These are phyloP conservation scores for Macroventuria anomochaeta DNA, from an alignment of 2,329 filamentous ascomycete genomes.

Conservation along the genomic window DNA sequence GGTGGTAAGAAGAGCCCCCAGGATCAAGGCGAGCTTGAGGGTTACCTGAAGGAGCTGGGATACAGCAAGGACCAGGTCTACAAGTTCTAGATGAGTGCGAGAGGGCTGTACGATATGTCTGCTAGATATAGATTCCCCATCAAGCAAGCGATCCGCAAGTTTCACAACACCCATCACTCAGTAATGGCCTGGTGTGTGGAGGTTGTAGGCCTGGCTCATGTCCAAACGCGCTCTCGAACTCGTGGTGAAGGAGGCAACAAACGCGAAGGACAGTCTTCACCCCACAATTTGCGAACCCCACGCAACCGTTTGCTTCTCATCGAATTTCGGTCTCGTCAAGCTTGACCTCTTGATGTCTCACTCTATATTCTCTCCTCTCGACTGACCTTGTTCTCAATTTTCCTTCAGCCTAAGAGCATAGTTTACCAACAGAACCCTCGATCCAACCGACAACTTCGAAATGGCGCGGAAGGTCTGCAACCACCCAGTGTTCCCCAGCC, in stretches of 20 bases:
- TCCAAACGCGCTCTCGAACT: neutral
- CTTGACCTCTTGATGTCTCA: neutral
- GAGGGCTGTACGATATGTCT: constrained; percentile 34
- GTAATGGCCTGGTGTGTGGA: too few species aligned
- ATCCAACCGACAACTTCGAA: neutral
- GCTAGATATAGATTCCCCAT: constrained; percentile 18
- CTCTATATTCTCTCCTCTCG: neutral
- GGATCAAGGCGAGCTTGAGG: constrained; percentile 90
- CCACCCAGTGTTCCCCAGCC: neutral
- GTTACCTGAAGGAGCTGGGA: constrained; percentile 82
- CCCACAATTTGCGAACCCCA: neutral
- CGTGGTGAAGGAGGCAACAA: neutral
- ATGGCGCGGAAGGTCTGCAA: neutral
- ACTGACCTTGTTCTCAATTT: neutral
- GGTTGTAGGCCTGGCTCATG: too few species aligned
- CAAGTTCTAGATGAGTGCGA: constrained; percentile 61
- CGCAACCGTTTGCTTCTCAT: neutral
- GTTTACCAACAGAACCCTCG: too few species aligned
- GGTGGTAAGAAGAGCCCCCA: constrained; percentile 89
- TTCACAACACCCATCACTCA: too few species aligned
- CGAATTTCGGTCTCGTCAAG: neutral
- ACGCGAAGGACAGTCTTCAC: neutral
- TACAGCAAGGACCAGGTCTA: constrained; percentile 90
- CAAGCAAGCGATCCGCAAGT: constrained; percentile 6
- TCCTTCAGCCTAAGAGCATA: neutral